Evolutionary conservation across 306 rosid genomes (phyloP).

Genomic region (Acmispon strigosus): DNA sequence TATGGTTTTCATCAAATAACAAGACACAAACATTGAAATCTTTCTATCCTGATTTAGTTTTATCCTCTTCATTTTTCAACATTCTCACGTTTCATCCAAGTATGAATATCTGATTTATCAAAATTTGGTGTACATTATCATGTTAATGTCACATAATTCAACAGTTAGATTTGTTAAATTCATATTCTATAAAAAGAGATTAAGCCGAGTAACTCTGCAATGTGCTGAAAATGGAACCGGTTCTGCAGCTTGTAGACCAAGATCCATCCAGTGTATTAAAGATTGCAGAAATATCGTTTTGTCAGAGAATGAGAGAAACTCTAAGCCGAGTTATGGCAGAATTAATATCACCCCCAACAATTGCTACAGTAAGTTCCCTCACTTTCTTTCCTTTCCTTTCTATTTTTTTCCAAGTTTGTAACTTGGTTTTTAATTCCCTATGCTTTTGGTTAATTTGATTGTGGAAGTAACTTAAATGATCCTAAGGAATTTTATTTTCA

Average conservation of each 20-base stretch:
- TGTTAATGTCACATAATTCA: too few species aligned
- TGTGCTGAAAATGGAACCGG: neutral
- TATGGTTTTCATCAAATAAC: neutral
- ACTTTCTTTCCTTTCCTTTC: neutral
- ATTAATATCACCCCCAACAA: conserved; percentile 63
- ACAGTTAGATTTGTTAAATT: too few species aligned
- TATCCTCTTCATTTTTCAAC: neutral
- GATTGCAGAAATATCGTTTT: conserved; percentile 3
- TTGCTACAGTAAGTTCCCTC: conserved; percentile 56
- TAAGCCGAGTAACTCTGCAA: too few species aligned
- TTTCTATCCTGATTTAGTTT: neutral
- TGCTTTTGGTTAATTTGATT: neutral
- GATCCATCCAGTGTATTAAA: neutral
- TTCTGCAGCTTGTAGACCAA: conserved; percentile 28
- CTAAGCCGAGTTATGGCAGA: conserved; percentile 33
- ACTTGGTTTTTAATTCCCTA: neutral
- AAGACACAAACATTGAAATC: neutral
- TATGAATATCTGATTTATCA: too few species aligned
- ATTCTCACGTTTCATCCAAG: neutral
- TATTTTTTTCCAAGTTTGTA: neutral
- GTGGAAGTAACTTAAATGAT: neutral
- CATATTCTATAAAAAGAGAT: too few species aligned
- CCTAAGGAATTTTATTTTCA: neutral
- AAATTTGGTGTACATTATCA: too few species aligned
- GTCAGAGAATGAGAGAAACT: conserved; percentile 19